phyloP scores from a whole-genome alignment of 2,329 filamentous ascomycete species.

The Colletotrichum sp. region DNA sequence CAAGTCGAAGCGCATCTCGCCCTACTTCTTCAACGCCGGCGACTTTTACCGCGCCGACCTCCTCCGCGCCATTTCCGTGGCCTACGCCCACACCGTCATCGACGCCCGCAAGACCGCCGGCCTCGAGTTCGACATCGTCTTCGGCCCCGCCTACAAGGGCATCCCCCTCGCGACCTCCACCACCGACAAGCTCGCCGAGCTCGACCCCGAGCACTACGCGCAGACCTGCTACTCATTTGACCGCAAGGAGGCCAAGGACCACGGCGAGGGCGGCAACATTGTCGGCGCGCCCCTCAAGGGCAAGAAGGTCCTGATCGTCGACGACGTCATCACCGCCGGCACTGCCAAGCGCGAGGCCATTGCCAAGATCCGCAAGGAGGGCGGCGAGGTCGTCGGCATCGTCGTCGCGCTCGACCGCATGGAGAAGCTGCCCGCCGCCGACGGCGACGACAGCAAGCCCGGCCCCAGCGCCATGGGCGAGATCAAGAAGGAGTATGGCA shows the following conservation, averaged over 20 bases:
- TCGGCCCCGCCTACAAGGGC: constrained; percentile 95
- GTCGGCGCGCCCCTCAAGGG: constrained; percentile 86
- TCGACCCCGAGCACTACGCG: constrained; percentile 70
- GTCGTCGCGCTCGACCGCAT: constrained; percentile 87
- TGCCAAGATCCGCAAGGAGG: constrained; percentile 84
- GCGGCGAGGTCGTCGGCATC: constrained; percentile 84
- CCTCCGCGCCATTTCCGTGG: constrained; percentile 76
- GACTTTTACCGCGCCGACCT: constrained; percentile 85
- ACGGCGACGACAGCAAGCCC: constrained; percentile 70
- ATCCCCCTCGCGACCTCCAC: constrained; percentile 87
- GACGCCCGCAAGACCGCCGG: constrained; percentile 44
- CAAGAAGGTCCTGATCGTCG: constrained; percentile 86
- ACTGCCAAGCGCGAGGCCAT: constrained; percentile 95
- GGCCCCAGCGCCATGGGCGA: constrained; percentile 85
- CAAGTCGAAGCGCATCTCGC: constrained; percentile 89
- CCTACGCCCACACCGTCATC: constrained; percentile 75
- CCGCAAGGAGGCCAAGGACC: constrained; percentile 94
- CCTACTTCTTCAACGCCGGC: constrained; percentile 98
- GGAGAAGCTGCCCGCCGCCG: constrained; percentile 75
- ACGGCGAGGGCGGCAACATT: constrained; percentile 93
- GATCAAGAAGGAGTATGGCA: constrained; percentile 80
- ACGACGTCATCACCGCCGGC: constrained; percentile 96
- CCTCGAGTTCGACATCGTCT: constrained; percentile 81
- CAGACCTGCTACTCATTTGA: constrained; percentile 87
- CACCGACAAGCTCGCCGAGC: constrained; percentile 74